A percentile compares a stretch with the other conserved stretches of the same genome.
Evolutionary conservation across 306 rosid species (phyloP).

Genomic region (Boehmeria nivea): DNA sequence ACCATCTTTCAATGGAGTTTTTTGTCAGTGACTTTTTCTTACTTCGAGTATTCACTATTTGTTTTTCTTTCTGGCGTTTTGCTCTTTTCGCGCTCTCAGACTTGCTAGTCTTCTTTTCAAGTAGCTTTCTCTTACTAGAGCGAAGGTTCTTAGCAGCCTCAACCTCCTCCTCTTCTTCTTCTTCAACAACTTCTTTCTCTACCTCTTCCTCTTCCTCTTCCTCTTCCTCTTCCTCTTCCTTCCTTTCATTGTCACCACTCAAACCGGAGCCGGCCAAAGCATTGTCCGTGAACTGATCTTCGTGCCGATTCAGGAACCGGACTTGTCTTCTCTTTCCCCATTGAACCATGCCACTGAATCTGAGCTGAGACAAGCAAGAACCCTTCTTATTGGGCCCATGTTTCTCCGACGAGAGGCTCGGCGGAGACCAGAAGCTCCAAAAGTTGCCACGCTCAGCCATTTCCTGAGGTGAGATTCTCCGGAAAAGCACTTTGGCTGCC

Average conservation of each 20-base stretch:
- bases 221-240: neutral
- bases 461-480: slow-evolving; percentile 44
- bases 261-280: slow-evolving; percentile 12
- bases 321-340: slow-evolving; percentile 79
- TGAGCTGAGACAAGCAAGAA: slow-evolving; percentile 57
- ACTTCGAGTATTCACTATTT: slow-evolving; percentile 20
- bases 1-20: slow-evolving; percentile 49
- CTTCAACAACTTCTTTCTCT: slow-evolving; percentile 23
- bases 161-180: slow-evolving; percentile 24
- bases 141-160: slow-evolving; percentile 26
- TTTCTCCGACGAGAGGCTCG: slow-evolving; percentile 17
- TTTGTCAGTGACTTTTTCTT: slow-evolving; percentile 32
- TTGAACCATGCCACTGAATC: slow-evolving; percentile 54
- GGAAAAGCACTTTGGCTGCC: slow-evolving; percentile 44
- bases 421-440: slow-evolving; percentile 65
- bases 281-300: slow-evolving; percentile 27
- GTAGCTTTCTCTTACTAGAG: slow-evolving; percentile 30
- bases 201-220: slow-evolving; percentile 1
- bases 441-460: slow-evolving; percentile 34
- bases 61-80: slow-evolving; percentile 26
- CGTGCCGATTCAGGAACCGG: slow-evolving; percentile 50
- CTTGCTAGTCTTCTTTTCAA: slow-evolving; percentile 5
- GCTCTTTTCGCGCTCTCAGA: slow-evolving; percentile 19
- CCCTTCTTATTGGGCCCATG: slow-evolving; percentile 33
- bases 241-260: slow-evolving; percentile 7